phyloP scores from a whole-genome alignment of 139 green algal genomes.

The Coelastrella sp. region DNA sequence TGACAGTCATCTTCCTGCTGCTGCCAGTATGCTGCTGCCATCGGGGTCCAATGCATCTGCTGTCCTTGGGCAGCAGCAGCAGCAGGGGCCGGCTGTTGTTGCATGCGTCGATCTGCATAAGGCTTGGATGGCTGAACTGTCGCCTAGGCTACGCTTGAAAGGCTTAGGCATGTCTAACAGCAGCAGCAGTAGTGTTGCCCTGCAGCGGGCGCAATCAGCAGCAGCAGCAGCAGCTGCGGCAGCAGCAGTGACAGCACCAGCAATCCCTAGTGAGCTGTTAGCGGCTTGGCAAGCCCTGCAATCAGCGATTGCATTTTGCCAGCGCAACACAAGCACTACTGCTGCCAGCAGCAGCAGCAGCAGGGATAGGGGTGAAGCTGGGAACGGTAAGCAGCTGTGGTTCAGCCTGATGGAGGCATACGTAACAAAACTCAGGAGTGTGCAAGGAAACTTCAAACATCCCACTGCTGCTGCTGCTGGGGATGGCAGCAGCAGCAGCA shows the following conservation, averaged over 20 bases:
- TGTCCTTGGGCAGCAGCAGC: neutral
- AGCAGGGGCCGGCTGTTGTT: neutral
- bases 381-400: slow-evolving; percentile 33
- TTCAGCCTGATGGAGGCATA: slow-evolving; percentile 44
- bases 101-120: slow-evolving; percentile 3
- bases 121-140: slow-evolving; percentile 37
- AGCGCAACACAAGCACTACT: neutral
- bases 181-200: neutral
- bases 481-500: slow-evolving; percentile 31
- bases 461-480: neutral
- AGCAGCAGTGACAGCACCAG: neutral
- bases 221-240: neutral
- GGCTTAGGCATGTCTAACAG: neutral
- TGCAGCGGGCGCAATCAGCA: neutral
- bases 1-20: neutral
- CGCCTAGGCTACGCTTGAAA: neutral
- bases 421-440: neutral
- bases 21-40: neutral
- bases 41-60: neutral
- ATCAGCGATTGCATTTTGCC: slow-evolving; percentile 35
- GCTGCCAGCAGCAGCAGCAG: slow-evolving; percentile 28
- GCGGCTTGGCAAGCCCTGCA: slow-evolving; percentile 34
- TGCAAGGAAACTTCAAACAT: neutral
- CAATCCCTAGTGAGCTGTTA: slow-evolving; percentile 5
- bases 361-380: neutral